Percentiles rank a stretch among this genome's conserved stretches.
Conservation (phyloP, 1,139 yeast species). For the Saccharomyces pastorianus region DNA sequence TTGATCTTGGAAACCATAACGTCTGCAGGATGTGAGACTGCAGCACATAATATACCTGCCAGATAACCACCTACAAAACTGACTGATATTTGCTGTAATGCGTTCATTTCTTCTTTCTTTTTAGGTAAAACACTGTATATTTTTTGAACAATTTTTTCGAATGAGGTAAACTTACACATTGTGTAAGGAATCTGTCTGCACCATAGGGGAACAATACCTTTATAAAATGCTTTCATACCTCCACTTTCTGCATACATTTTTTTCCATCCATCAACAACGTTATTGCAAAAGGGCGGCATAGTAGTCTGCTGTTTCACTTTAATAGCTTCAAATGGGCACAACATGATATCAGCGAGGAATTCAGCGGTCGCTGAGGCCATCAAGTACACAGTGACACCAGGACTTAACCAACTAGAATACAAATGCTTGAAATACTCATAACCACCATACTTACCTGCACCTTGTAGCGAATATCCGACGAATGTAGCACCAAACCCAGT, state of each 20-base stretch:
- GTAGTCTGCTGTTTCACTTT: slow-evolving; percentile 91
- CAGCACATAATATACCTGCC: slow-evolving; percentile 93
- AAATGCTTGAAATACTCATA: slow-evolving; percentile 81
- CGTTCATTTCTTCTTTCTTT: slow-evolving; percentile 46
- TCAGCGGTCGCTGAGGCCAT: slow-evolving; percentile 91
- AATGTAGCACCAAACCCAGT: slow-evolving; percentile 89
- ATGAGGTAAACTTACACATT: slow-evolving; percentile 90
- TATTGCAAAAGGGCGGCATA: slow-evolving; percentile 67
- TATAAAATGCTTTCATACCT: slow-evolving; percentile 68
- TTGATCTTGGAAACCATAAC: slow-evolving; percentile 92
- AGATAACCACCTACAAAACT: slow-evolving; percentile 90
- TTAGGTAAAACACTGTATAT: slow-evolving; percentile 53
- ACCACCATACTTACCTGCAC: slow-evolving; percentile 93
- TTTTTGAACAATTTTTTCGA: slow-evolving; percentile 76
- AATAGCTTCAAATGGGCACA: slow-evolving; percentile 91
- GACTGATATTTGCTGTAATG: slow-evolving; percentile 78
- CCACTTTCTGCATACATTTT: slow-evolving; percentile 53
- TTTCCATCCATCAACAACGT: slow-evolving; percentile 57
- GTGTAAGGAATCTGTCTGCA: slow-evolving; percentile 93
- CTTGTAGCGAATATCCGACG: slow-evolving; percentile 86
- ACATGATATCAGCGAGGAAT: slow-evolving; percentile 76
- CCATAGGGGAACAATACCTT: slow-evolving; percentile 88
- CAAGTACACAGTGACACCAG: slow-evolving; percentile 70
- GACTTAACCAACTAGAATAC: slow-evolving; percentile 47
- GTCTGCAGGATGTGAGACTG: slow-evolving; percentile 94